Base-by-base conservation (phyloP, 2,329 filamentous ascomycete species). In the Trichoderma sp. region DNA sequence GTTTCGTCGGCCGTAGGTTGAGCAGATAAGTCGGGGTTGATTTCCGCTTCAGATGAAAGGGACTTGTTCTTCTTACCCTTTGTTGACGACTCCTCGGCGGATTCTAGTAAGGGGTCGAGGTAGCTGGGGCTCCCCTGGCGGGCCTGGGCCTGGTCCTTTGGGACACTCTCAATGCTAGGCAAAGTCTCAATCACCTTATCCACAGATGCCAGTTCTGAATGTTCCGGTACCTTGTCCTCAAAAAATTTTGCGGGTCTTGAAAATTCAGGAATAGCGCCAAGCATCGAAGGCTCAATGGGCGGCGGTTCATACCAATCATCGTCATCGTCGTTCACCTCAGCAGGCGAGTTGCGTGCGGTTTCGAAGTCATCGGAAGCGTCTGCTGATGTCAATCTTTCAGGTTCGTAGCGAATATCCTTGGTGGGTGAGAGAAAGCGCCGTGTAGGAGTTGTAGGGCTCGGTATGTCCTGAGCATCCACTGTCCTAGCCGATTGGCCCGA, bases 281-380 rank as follows among this genome's bases (percentile, higher is more conserved):
- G 69, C 29, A 64, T 39, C 50, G 57, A 69, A 50, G 53, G 34
- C 42, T 64, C 68, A 17, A 37, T 32, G 32, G 45, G 50, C 29
- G 63, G 63, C 52, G 29, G 63, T 34, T 64, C 61, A 32, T 34
- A 39, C 12, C 53, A 17, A 4, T 71, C 68, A 19, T 64, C 48
- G 5, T 45, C 56, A 15, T 67, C 50, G 10, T 45, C 56, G 10
- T 67, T 37, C 17, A 67, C 53, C 34, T 71, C 72, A 34, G 54
- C 42, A 48, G 67, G 67, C 15, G 57, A 69, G 32, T 58, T 39
- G 32, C 50, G 67, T 22, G 72, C 68, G 34, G 68, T 68, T 34
- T 73, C 73, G 19, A 72, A 73, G 2, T 60, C 68, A 45, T 80
- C 78, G 5, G 78, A 77, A 50, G 79, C 78, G 61, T 79, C 77